Evolutionary conservation across 352 stramenopile genomes (phyloP), one percentile per base, ranked within the genome.

Genomic region (Pythium rhizo-oryzae): DNA sequence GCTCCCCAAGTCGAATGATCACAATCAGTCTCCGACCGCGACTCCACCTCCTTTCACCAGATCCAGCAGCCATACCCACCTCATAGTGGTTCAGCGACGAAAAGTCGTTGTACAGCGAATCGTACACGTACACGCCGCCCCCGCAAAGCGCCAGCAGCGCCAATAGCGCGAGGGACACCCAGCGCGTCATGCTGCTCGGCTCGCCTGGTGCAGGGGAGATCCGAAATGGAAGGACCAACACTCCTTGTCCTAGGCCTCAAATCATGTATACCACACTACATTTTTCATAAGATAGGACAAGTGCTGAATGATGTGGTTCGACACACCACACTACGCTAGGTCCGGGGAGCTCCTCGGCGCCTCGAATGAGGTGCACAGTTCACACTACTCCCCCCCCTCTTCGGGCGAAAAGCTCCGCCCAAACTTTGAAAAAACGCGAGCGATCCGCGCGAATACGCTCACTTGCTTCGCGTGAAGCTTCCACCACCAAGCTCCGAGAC

Each of bases 51-150:
- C 15, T 30, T n/a, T 51, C 44, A 21, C 7, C 4, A 15, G 4
- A 25, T 15, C 35, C 12, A 23, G 30, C 11, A 12, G 23, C 19
- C 3, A 2, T 8, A 44, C 59, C 39, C 25, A 77, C 71, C 59
- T 84, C 75, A 23, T 84, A 84, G 65, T 82, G 63, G n/a, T 52
- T 76, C 1, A 77, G 39, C 13, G 67, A 63, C 8, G 77, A 79
- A 47, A 79, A 81, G 54, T 84, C 75, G 57, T 82, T 72, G 33
- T 49, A 77, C 25, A 50, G 79, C 15, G 51, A 69, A 41, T 82
- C 76, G 52, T 82, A 77, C 41, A 72, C 59, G n/a, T 59, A 69
- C 11, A 74, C 65, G 13, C 55, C 24, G 4, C 43, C 53, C 5
- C 28, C 68, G 28, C 24, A 41, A 30, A 64, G 30, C 56, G 67